A percentile compares a stretch with the other conserved stretches of the same genome.
These are phyloP conservation scores for Periconia sp. DNA, from an alignment of 2,329 filamentous ascomycete species.

Conservation along the genomic window DNA sequence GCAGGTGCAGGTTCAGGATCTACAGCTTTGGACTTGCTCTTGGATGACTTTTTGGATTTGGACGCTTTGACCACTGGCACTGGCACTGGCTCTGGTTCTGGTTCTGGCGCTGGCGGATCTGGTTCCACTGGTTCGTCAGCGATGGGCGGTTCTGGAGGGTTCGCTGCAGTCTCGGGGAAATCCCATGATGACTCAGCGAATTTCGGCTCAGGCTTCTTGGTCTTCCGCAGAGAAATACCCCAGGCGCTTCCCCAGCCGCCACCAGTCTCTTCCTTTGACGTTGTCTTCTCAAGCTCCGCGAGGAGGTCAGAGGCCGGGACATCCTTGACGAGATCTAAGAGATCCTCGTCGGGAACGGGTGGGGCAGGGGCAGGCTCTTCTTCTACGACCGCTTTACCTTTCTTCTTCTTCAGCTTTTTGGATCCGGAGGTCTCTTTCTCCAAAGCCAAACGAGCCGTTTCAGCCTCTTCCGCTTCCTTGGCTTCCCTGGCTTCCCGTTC, in stretches of 20 bases:
- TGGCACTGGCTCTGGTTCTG: conserved; percentile 7
- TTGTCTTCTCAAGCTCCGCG: conserved; percentile 41
- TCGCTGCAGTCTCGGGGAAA: conserved; percentile 44
- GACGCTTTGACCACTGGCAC: conserved; percentile 21
- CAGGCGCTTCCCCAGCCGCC: conserved; percentile 46
- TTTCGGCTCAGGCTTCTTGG: conserved; percentile 48
- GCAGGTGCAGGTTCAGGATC: conserved; percentile 32
- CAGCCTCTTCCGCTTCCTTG: conserved; percentile 35
- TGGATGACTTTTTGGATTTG: conserved; percentile 34
- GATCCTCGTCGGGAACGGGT: conserved; percentile 30
- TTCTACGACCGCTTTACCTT: conserved; percentile 29
- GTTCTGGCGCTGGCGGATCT: neutral
- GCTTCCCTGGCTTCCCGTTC: conserved; percentile 30
- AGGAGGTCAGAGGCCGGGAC: conserved; percentile 34
- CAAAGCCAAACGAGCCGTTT: conserved; percentile 39
- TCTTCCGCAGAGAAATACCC: conserved; percentile 49
- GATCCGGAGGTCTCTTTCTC: conserved; percentile 27
- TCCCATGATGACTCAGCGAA: conserved; percentile 41
- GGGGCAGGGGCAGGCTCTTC: conserved; percentile 24
- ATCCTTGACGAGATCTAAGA: conserved; percentile 38
- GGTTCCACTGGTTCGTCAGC: conserved; percentile 22
- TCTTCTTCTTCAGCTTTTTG: conserved; percentile 43
- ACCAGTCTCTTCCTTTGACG: conserved; percentile 29
- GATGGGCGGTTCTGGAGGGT: conserved; percentile 46
- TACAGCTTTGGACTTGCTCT: conserved; percentile 40